Percentiles rank a stretch among this genome's conserved stretches.
Evolutionary conservation across 495 filamentous ascomycete genomes (phyloP).

Genomic region (Lasiosphaeria miniovina): DNA sequence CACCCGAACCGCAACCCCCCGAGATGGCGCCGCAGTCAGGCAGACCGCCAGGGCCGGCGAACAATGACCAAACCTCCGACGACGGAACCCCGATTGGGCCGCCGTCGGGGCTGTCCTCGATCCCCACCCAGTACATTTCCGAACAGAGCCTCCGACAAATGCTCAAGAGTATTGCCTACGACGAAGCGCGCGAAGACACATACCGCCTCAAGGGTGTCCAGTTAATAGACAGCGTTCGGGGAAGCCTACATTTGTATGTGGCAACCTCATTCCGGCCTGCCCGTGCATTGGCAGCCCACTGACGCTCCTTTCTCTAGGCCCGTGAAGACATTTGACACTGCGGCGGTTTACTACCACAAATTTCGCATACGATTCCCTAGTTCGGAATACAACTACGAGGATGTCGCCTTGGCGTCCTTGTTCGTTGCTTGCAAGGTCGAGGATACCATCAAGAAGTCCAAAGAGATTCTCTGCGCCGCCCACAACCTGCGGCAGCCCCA

Average conservation of each 20-base stretch:
- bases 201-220: conserved; percentile 72
- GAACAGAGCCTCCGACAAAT: conserved; percentile 39
- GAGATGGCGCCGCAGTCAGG: conserved; percentile 25
- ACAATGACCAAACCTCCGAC: conserved; percentile 13
- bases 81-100: conserved; percentile 32
- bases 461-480: conserved; percentile 84
- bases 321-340: conserved; percentile 79
- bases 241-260: conserved; percentile 65
- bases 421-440: conserved; percentile 96
- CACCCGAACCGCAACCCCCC: too few relatives aligned
- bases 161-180: conserved; percentile 36
- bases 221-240: conserved; percentile 77
- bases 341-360: conserved; percentile 81
- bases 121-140: conserved; percentile 39
- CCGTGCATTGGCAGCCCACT: conserved; percentile 1
- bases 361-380: conserved; percentile 79
- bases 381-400: conserved; percentile 63
- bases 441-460: conserved; percentile 94
- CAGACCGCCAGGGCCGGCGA: conserved; percentile 13
- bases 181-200: conserved; percentile 57
- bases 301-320: conserved; percentile 49
- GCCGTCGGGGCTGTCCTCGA: conserved; percentile 36
- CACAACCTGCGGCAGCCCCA: conserved; percentile 77
- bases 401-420: conserved; percentile 81
- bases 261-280: not conserved